Percentiles rank a stretch among this genome's conserved stretches.
phyloP scores from a whole-genome alignment of 2,329 filamentous ascomycete species.

The Fusarium armeniacum region DNA sequence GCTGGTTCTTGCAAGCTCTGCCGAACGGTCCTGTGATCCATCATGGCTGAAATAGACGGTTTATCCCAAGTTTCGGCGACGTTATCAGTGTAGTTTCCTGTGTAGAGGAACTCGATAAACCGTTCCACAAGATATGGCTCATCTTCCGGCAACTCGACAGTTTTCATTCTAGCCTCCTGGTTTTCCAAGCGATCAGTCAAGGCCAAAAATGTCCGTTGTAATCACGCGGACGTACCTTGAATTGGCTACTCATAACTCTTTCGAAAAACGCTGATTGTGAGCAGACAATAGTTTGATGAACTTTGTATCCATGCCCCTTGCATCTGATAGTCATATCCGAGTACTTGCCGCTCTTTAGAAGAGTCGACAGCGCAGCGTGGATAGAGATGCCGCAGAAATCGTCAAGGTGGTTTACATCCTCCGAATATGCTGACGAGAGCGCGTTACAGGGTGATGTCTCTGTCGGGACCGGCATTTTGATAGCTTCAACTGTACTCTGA shows the following conservation, averaged over 20 bases:
- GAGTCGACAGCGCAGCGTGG: background rate
- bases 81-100: constrained; percentile 33
- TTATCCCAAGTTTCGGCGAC: background rate
- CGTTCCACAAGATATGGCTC: constrained; percentile 46
- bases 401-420: background rate
- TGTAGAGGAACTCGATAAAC: constrained; percentile 54
- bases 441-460: background rate
- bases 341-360: constrained; percentile 42
- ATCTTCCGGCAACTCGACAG: constrained; percentile 51
- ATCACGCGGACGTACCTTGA: constrained; percentile 42
- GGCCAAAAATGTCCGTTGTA: background rate
- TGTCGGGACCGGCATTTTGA: background rate
- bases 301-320: constrained; percentile 47
- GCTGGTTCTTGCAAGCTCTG: constrained; percentile 10
- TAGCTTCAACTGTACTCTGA: background rate
- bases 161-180: constrained; percentile 36
- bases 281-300: constrained; percentile 55
- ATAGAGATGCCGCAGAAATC: constrained; percentile 4
- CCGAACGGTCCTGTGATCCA: constrained; percentile 2
- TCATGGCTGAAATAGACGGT: background rate
- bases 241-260: constrained; percentile 45
- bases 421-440: background rate
- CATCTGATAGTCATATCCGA: constrained; percentile 55
- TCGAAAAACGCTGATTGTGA: constrained; percentile 54
- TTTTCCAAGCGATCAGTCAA: background rate